Evolutionary conservation across 1,139 yeast genomes (phyloP).

Genomic region (Hemisphaericaspora subhashii): DNA sequence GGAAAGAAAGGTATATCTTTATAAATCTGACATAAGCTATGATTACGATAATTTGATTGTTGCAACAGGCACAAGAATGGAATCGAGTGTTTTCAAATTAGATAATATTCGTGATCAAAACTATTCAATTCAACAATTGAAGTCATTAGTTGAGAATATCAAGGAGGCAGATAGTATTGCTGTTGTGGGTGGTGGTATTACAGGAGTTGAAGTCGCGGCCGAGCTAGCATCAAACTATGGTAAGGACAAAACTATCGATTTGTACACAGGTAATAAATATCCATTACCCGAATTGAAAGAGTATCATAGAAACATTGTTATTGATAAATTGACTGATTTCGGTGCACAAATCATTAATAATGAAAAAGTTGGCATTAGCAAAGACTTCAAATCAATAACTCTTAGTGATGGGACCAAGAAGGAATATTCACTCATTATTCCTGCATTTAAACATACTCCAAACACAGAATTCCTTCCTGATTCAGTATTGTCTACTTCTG

Average conservation of each 20-base stretch:
- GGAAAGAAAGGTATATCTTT: conserved; percentile 8
- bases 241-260: conserved; percentile 19
- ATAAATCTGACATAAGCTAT: conserved; percentile 12
- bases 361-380: conserved; percentile 11
- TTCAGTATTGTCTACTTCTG: conserved; percentile 18
- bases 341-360: conserved; percentile 29
- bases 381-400: conserved; percentile 8
- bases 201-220: conserved; percentile 43
- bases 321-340: conserved; percentile 20
- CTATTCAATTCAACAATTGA: conserved; percentile 17
- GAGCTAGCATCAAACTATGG: conserved; percentile 28
- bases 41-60: conserved; percentile 32
- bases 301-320: conserved; percentile 17
- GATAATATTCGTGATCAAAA: conserved; percentile 16
- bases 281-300: conserved; percentile 23
- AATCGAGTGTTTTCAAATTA: conserved; percentile 27
- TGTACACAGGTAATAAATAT: conserved; percentile 28
- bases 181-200: conserved; percentile 40
- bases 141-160: conserved; percentile 17
- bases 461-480: conserved; percentile 25
- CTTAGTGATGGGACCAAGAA: conserved; percentile 18
- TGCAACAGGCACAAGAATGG: conserved; percentile 33
- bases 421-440: conserved; percentile 28
- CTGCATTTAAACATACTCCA: conserved; percentile 23
- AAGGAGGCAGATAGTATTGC: conserved; percentile 27